Percentiles rank a stretch among this genome's conserved stretches.
phyloP scores from a whole-genome alignment of 2,329 filamentous ascomycete genomes.

The Alternaria solani region DNA sequence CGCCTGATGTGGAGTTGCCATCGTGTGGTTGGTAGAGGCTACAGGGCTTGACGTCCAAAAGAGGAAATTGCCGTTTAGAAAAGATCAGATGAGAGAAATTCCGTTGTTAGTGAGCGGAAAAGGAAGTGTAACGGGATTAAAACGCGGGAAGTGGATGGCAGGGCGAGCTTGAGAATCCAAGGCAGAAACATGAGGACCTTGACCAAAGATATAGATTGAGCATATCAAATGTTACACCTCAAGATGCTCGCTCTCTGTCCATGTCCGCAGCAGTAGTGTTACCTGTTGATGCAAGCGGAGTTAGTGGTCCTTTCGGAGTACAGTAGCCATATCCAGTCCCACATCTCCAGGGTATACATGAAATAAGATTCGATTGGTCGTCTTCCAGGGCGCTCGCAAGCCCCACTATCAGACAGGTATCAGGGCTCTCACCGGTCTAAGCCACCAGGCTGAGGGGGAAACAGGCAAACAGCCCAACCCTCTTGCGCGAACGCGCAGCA shows the following conservation, averaged over 20 bases:
- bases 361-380: slow-evolving; percentile 22
- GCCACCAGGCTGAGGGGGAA: slow-evolving; percentile 23
- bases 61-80: neutral
- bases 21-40: slow-evolving; percentile 20
- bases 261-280: slow-evolving; percentile 16
- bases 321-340: slow-evolving; percentile 9
- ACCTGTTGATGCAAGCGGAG: slow-evolving; percentile 22
- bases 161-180: slow-evolving; percentile 12
- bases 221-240: slow-evolving; percentile 11
- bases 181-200: slow-evolving; percentile 25
- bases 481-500: slow-evolving; percentile 7
- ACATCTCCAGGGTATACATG: slow-evolving; percentile 2
- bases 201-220: slow-evolving; percentile 23
- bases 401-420: slow-evolving; percentile 23
- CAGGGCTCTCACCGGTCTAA: slow-evolving; percentile 29
- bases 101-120: neutral
- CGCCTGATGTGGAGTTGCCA: slow-evolving; percentile 21
- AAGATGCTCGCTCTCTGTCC: slow-evolving; percentile 8
- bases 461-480: slow-evolving; percentile 24
- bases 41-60: neutral
- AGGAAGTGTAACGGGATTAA: neutral
- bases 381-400: slow-evolving; percentile 19
- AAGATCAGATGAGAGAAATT: neutral
- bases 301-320: slow-evolving; percentile 15
- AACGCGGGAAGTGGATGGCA: slow-evolving; percentile 13